Evolutionary conservation across 768 basidiomycete genomes (phyloP), one percentile per base, ranked within the genome.

Genomic region (Phlebiopsis flavidoalba): DNA sequence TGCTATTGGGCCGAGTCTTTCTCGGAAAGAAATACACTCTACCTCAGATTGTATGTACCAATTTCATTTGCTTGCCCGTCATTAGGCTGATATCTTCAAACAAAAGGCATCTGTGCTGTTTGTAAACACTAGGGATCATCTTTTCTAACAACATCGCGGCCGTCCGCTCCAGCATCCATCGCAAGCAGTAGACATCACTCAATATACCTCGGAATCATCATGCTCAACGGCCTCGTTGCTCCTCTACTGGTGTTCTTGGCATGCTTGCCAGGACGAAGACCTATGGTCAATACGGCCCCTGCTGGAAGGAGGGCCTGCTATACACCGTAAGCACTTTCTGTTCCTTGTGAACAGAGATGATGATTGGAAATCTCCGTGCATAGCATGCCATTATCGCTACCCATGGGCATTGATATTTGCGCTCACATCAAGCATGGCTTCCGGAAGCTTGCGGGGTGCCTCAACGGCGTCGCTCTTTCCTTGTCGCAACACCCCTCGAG

Each of bases 271-370:
- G 26, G 26, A 91, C 93, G 69, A 77, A 76, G 57, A 92, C 90
- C 8, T 95, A 89, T 70, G 77, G 72, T 57, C 78, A 73, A 48
- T 91, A 91, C 64, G 91, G 91, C 0, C 86, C 87, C 0, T 84
- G 80, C 64, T 95, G 93, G 93, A 83, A 81, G 66, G 93, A 93
- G 72, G 87, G 86, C 3, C 79, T 93, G 2, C 93, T 95, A 68
- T 95, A 93, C 70, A 89, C 87, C 35, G 91, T 93, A 68, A 51
- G 80, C 5, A 11, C 11, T 1, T 26, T 10, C 12, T 31, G n/a
- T 12, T 24, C 22, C 12, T 51, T 3, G 17, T 5, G 40, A 22
- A 14, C 11, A 52, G 31, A 2, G 3, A 36, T 47, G 40, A 2
- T 46, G 49, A 43, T 19, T 50, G 26, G 14, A 57, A 36, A 24